A percentile compares a stretch with the other conserved stretches of the same genome.
Evolutionary conservation across 78 protist genomes (phyloP).

Genomic region (Dictyostelium citrinum): DNA sequence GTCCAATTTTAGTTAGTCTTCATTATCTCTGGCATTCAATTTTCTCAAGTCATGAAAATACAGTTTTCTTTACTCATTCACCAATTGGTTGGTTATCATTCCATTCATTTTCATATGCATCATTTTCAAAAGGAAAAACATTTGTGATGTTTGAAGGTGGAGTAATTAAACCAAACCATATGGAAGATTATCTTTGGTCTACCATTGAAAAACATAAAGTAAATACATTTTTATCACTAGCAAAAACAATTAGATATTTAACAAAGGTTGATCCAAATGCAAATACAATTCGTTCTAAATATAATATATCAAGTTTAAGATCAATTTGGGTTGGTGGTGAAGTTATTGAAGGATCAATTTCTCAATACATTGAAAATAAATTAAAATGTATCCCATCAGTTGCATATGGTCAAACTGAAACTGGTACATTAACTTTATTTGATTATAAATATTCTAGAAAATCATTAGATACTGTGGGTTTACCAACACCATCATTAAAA

Average conservation of each 20-base stretch:
- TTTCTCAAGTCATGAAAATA: no score
- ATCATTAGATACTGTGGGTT: background rate
- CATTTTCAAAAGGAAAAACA: slow-evolving; percentile 49
- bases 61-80: slow-evolving; percentile 74
- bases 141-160: slow-evolving; percentile 71
- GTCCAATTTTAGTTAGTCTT: slow-evolving; percentile 30
- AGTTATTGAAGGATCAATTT: slow-evolving; percentile 6
- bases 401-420: slow-evolving; percentile 90
- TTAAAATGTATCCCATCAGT: slow-evolving; percentile 78
- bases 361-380: slow-evolving; percentile 21
- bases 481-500: background rate
- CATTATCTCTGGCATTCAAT: background rate
- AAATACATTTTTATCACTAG: slow-evolving; percentile 56
- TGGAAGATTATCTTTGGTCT: slow-evolving; percentile 45
- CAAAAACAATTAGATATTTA: slow-evolving; percentile 10
- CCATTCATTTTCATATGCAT: slow-evolving; percentile 3
- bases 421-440: no score
- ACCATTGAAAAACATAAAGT: slow-evolving; percentile 33
- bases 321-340: slow-evolving; percentile 83
- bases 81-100: slow-evolving; percentile 78
- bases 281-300: background rate
- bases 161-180: slow-evolving; percentile 31
- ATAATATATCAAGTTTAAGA: slow-evolving; percentile 17
- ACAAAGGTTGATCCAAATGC: background rate
- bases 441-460: background rate